Evolutionary conservation across 495 filamentous ascomycete species (phyloP).

Genomic region (Penicillium coprophilum): DNA sequence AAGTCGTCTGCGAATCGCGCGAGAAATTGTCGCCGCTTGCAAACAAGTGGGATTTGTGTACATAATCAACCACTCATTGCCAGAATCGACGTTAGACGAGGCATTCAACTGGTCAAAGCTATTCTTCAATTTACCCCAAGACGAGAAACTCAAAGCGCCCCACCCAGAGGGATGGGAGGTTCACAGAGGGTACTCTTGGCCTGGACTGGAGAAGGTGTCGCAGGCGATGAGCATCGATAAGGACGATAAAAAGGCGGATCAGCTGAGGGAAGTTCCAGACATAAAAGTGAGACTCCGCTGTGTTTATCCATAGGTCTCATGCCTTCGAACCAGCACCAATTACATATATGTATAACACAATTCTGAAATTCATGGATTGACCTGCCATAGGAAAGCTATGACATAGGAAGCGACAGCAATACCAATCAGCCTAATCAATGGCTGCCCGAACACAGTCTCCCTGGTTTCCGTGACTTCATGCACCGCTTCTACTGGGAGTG

Average conservation of each 20-base stretch:
- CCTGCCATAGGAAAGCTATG: conserved; percentile 58
- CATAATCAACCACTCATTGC: conserved; percentile 55
- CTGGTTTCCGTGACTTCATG: conserved; percentile 61
- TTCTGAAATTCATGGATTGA: conserved; percentile 1
- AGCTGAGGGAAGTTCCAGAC: conserved; percentile 39
- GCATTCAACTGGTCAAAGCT: conserved; percentile 54
- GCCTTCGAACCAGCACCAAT: not conserved
- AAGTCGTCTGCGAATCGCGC: conserved; percentile 42
- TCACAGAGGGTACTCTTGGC: conserved; percentile 67
- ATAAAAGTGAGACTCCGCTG: conserved; percentile 32
- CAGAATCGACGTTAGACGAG: conserved; percentile 45
- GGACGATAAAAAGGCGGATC: conserved; percentile 34
- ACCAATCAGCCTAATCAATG: conserved; percentile 62
- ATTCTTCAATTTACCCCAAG: conserved; percentile 46
- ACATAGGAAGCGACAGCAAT: conserved; percentile 61
- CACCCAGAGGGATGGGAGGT: conserved; percentile 57
- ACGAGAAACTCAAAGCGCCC: conserved; percentile 55
- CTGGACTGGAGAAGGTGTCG: conserved; percentile 64
- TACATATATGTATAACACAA: not conserved
- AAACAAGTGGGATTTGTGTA: conserved; percentile 60
- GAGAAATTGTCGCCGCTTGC: conserved; percentile 53
- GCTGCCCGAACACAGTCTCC: conserved; percentile 56
- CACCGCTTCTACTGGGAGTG: conserved; percentile 57
- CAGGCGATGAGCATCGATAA: conserved; percentile 52
- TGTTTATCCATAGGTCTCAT: not conserved